Conservation (phyloP, 2,329 filamentous ascomycete genomes). For the Claviceps africana region DNA sequence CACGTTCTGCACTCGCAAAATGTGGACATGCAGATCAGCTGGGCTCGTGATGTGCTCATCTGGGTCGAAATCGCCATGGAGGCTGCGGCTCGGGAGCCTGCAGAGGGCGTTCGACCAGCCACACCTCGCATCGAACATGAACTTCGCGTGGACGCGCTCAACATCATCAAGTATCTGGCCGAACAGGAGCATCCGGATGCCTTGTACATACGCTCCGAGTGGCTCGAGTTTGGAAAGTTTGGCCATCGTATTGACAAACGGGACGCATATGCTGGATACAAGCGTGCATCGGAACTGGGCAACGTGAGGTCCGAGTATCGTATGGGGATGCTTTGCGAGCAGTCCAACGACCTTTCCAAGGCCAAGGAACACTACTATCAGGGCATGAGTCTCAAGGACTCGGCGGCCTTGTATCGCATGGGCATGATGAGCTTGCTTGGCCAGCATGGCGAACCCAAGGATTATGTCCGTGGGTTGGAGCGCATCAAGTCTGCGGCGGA, state of each 20-base stretch:
- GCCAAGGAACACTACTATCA: conserved; percentile 81
- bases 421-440: conserved; percentile 97
- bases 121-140: conserved; percentile 86
- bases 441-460: conserved; percentile 79
- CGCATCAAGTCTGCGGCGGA: conserved; percentile 74
- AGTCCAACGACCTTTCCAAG: conserved; percentile 81
- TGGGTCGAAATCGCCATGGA: conserved; percentile 79
- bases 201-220: conserved; percentile 88
- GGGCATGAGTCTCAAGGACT: conserved; percentile 69
- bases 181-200: conserved; percentile 88
- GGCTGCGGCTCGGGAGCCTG: conserved; percentile 52
- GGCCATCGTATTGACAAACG: conserved; percentile 83
- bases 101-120: conserved; percentile 43
- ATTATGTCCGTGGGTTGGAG: conserved; percentile 63
- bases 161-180: conserved; percentile 79
- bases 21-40: conserved; percentile 89
- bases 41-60: conserved; percentile 83
- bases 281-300: conserved; percentile 69
- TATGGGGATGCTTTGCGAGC: conserved; percentile 97
- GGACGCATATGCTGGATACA: conserved; percentile 81
- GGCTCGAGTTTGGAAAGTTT: conserved; percentile 97
- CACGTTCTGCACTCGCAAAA: conserved; percentile 86
- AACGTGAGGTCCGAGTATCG: conserved; percentile 86
- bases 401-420: conserved; percentile 71
- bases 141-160: conserved; percentile 74